Evolutionary conservation across 2,329 filamentous ascomycete species (phyloP).

Genomic region (Pseudopyrenochaeta lycopersici): DNA sequence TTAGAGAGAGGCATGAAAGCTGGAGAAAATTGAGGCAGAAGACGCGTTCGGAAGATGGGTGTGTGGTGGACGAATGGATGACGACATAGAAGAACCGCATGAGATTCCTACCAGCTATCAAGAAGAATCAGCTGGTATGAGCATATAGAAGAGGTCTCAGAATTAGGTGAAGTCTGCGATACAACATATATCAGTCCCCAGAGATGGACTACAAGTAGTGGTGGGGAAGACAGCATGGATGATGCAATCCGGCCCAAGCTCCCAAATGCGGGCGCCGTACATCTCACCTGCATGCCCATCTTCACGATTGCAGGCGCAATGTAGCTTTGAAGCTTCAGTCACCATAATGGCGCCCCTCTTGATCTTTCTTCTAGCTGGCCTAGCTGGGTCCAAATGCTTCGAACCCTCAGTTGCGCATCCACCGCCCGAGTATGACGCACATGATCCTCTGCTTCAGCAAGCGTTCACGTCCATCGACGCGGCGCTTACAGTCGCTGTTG

Average conservation of each 20-base stretch:
- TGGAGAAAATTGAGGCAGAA: neutral
- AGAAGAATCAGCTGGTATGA: no score
- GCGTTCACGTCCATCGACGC: constrained; percentile 42
- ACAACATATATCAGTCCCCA: no score
- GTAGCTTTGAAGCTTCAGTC: constrained; percentile 7
- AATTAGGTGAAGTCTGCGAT: no score
- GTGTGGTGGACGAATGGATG: no score
- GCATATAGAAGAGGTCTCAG: no score
- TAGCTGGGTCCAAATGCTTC: constrained; percentile 40
- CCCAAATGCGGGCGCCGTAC: neutral
- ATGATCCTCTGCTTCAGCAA: constrained; percentile 36
- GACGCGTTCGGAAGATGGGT: no score
- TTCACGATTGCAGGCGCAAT: constrained; percentile 1
- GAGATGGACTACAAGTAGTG: neutral
- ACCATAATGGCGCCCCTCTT: constrained; percentile 22
- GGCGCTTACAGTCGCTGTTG: constrained; percentile 33
- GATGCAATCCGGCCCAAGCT: constrained; percentile 6
- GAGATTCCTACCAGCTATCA: no score
- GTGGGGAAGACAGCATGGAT: neutral
- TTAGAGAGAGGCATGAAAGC: no score
- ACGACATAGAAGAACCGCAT: no score
- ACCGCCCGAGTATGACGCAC: constrained; percentile 39
- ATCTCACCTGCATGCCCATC: neutral
- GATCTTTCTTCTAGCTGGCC: constrained; percentile 13
- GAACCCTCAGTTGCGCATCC: constrained; percentile 51